These are phyloP conservation scores for Zarea fungicola DNA, from an alignment of 2,329 filamentous ascomycete species.

Conservation along the genomic window DNA sequence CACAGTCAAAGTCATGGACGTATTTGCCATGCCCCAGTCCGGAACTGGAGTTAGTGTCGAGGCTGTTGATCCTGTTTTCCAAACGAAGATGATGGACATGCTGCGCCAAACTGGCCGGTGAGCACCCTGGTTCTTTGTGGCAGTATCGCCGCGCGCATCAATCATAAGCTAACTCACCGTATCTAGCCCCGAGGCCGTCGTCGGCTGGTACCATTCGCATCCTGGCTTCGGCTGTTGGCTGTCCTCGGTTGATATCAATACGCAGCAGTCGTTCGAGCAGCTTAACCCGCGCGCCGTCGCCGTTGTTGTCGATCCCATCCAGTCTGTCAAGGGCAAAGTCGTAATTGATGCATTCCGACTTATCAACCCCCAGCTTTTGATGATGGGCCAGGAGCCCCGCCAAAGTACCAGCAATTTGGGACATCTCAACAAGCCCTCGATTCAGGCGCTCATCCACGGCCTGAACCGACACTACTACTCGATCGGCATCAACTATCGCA, in stretches of 20 bases:
- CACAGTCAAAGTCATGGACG: conserved; percentile 95
- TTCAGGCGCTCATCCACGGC: conserved; percentile 96
- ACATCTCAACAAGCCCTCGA: conserved; percentile 98
- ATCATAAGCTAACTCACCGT: conserved; percentile 13
- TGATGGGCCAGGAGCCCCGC: conserved; percentile 95
- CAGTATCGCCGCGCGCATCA: background rate
- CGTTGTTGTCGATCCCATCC: conserved; percentile 96
- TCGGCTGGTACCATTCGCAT: conserved; percentile 99
- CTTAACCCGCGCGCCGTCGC: conserved; percentile 93
- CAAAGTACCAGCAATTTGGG: conserved; percentile 98
- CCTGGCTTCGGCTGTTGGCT: conserved; percentile 99
- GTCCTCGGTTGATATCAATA: conserved; percentile 98
- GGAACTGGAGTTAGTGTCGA: conserved; percentile 98
- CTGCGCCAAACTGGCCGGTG: conserved; percentile 92
- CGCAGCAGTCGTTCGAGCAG: conserved; percentile 99
- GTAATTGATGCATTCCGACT: conserved; percentile 98
- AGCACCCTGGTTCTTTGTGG: conserved; percentile 24
- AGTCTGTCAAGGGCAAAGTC: conserved; percentile 99
- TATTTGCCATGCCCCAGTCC: conserved; percentile 98
- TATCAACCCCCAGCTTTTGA: conserved; percentile 95
- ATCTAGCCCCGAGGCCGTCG: conserved; percentile 83
- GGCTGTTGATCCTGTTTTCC: conserved; percentile 96
- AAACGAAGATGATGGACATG: conserved; percentile 99
- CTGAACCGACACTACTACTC: conserved; percentile 99
- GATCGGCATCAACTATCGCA: conserved; percentile 96